Evolutionary conservation across 2,329 filamentous ascomycete genomes (phyloP).

Genomic region (Emmonsia crescens): DNA sequence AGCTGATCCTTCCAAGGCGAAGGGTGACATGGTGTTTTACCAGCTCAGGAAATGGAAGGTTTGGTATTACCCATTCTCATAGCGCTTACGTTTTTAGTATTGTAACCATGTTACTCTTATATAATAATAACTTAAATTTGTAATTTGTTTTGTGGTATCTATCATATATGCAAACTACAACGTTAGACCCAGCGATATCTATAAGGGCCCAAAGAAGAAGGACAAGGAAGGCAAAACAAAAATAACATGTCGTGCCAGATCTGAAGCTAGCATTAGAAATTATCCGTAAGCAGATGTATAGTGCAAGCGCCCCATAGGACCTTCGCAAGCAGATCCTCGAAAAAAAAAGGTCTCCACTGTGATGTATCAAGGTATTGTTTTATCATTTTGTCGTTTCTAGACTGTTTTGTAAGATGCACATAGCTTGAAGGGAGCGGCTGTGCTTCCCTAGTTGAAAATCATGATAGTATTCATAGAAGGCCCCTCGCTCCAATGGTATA

Average conservation of each 20-base stretch:
- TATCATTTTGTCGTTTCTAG: background rate
- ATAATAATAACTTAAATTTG: background rate
- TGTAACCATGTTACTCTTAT: background rate
- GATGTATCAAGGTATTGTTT: background rate
- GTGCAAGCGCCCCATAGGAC: background rate
- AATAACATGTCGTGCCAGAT: background rate
- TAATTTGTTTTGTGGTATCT: background rate
- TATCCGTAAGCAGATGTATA: background rate
- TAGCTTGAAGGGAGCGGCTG: background rate
- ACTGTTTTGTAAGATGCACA: background rate
- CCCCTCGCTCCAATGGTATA: slow-evolving; percentile 16
- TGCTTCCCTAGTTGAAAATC: background rate
- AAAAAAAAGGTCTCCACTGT: background rate
- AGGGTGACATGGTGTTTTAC: background rate
- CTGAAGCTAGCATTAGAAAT: background rate
- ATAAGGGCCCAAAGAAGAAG: background rate
- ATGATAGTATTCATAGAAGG: slow-evolving; percentile 15
- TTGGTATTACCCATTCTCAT: background rate
- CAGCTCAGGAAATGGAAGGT: no score
- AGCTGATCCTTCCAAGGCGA: background rate
- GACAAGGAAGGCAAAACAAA: background rate
- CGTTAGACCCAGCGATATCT: background rate
- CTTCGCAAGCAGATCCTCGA: background rate
- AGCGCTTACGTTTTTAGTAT: background rate
- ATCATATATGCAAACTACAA: background rate